phyloP scores from a whole-genome alignment of 2,329 filamentous ascomycete species.

The Moelleriella libera region DNA sequence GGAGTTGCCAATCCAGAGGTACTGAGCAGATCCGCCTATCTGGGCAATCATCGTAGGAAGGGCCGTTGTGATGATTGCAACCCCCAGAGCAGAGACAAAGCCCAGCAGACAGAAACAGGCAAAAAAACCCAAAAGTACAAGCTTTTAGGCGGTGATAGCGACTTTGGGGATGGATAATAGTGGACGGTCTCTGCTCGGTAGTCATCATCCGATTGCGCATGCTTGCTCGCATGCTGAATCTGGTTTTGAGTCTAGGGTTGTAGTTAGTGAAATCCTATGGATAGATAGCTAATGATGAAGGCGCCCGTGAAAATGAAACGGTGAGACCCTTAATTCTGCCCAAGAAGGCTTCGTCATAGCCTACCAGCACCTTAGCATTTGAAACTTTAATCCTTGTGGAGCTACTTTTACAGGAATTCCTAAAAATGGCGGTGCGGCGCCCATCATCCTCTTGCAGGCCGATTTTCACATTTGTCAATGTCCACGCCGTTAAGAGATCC shows the following conservation, averaged over 20 bases:
- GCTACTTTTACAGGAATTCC: no score
- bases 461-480: no score
- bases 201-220: background rate
- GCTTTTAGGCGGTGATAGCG: background rate
- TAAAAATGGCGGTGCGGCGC: no score
- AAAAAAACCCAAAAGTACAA: background rate
- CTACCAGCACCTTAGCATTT: no score
- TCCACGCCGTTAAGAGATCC: no score
- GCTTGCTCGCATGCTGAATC: background rate
- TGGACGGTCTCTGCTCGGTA: background rate
- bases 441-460: no score
- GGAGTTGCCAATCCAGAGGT: conserved; percentile 14
- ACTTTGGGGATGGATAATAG: background rate
- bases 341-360: no score
- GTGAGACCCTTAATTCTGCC: no score
- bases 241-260: background rate
- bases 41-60: conserved; percentile 12
- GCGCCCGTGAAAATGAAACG: no score
- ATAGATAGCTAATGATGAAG: no score
- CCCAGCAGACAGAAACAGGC: conserved; percentile 10
- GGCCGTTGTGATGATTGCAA: conserved; percentile 13
- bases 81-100: conserved; percentile 12
- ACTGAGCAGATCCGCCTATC: conserved; percentile 9
- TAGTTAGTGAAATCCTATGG: background rate
- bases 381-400: no score